Percentiles rank a stretch among this genome's conserved stretches.
Conservation (phyloP, 768 basidiomycete genomes). For the Lentinula detonsa region DNA sequence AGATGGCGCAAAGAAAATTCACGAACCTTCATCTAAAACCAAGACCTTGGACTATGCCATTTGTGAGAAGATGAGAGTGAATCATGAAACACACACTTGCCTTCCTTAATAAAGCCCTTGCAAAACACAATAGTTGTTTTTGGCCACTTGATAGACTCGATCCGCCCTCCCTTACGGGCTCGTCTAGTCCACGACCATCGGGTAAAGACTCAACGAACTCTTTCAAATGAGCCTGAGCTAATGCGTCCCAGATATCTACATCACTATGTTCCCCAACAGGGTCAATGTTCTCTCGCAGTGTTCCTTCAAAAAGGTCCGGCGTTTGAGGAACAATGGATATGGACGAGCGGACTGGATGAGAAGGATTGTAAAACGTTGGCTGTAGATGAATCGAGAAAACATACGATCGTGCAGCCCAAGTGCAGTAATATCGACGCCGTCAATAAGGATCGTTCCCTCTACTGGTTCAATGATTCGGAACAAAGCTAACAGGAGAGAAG, state of each 20-base stretch:
- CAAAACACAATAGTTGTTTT: constrained; percentile 84
- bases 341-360: constrained; percentile 54
- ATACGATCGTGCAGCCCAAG: constrained; percentile 70
- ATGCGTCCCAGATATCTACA: constrained; percentile 80
- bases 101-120: constrained; percentile 76
- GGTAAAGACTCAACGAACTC: constrained; percentile 60
- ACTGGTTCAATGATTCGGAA: constrained; percentile 75
- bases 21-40: constrained; percentile 84
- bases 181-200: constrained; percentile 52
- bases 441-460: constrained; percentile 62
- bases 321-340: constrained; percentile 87
- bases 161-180: constrained; percentile 71
- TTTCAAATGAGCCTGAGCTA: constrained; percentile 73
- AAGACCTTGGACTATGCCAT: constrained; percentile 68
- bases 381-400: constrained; percentile 15
- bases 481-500: constrained; percentile 66
- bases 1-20: background rate
- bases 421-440: constrained; percentile 69
- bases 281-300: constrained; percentile 84
- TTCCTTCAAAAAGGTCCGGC: constrained; percentile 66
- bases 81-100: constrained; percentile 22
- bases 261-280: constrained; percentile 73
- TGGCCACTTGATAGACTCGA: constrained; percentile 82
- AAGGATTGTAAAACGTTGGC: background rate
- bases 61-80: constrained; percentile 3